Conservation (phyloP, 2,329 filamentous ascomycete species). For the Pseudopithomyces chartarum region DNA sequence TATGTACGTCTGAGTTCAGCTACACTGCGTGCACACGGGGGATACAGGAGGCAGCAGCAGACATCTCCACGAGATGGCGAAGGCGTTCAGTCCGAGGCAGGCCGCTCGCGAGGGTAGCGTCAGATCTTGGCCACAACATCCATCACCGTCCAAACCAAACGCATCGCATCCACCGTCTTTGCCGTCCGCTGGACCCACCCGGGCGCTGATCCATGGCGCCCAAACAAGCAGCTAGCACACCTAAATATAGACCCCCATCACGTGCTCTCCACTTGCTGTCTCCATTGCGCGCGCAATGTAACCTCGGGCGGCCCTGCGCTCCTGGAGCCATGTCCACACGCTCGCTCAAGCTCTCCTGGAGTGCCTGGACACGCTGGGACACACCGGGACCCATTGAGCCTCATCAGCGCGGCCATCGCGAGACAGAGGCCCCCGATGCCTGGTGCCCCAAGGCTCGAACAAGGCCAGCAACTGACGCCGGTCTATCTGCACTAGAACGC, state of each 20-base stretch:
- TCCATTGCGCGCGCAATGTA: background rate
- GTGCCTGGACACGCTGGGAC: background rate
- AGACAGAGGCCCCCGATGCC: background rate
- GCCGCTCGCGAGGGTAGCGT: background rate
- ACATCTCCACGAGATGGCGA: slow-evolving; percentile 9
- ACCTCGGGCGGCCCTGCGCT: background rate
- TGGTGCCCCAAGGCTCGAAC: no score
- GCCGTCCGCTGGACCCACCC: slow-evolving; percentile 1
- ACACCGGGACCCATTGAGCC: background rate
- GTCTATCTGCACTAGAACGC: slow-evolving; percentile 11
- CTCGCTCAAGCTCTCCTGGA: background rate
- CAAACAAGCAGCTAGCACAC: slow-evolving; percentile 5
- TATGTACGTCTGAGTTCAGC: background rate
- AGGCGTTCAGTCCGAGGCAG: slow-evolving; percentile 5
- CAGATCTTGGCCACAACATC: slow-evolving; percentile 1
- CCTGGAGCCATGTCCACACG: background rate
- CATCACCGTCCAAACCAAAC: background rate
- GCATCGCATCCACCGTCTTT: background rate
- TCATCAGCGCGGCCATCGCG: background rate
- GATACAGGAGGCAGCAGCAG: slow-evolving; percentile 12
- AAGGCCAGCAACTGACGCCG: slow-evolving; percentile 13
- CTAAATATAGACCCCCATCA: slow-evolving; percentile 1
- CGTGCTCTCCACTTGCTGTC: background rate
- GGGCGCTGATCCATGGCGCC: slow-evolving; percentile 7
- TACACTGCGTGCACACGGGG: no score